Conservation (phyloP, 768 basidiomycete genomes). For the Lactarius psammicola region DNA sequence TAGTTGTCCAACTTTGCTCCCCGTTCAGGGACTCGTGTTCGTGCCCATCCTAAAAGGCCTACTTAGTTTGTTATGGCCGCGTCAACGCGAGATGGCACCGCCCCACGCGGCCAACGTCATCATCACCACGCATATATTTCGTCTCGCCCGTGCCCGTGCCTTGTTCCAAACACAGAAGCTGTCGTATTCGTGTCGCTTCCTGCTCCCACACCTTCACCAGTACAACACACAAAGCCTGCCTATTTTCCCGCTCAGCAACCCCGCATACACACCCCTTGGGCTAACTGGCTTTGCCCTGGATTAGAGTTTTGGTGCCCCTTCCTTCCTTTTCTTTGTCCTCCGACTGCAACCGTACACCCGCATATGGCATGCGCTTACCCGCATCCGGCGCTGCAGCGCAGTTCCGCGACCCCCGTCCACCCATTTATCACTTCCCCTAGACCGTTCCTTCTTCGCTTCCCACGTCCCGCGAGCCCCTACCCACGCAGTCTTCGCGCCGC, state of each 20-base stretch:
- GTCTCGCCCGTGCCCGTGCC: not conserved
- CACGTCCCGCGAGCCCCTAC: too few relatives aligned
- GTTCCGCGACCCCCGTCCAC: too few relatives aligned
- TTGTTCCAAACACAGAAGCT: not conserved
- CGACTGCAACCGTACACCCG: not conserved
- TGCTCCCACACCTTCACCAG: not conserved
- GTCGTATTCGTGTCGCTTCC: not conserved
- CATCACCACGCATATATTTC: not conserved
- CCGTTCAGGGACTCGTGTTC: not conserved
- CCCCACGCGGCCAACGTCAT: not conserved
- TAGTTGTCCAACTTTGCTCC: too few relatives aligned
- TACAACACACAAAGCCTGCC: not conserved
- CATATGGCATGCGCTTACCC: constrained; percentile 18
- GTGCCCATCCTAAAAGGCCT: not conserved
- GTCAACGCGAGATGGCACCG: not conserved
- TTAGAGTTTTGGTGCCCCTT: not conserved
- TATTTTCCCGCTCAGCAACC: not conserved
- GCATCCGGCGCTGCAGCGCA: constrained; percentile 6
- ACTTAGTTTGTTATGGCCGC: not conserved
- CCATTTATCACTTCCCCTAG: too few relatives aligned
- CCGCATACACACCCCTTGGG: not conserved
- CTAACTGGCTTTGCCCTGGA: not conserved
- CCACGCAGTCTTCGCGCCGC: too few relatives aligned
- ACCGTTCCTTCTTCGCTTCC: too few relatives aligned
- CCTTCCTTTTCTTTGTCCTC: not conserved